Evolutionary conservation across 108 stramenopile species (phyloP).

Genomic region (Nannochloropsis oceanica): DNA sequence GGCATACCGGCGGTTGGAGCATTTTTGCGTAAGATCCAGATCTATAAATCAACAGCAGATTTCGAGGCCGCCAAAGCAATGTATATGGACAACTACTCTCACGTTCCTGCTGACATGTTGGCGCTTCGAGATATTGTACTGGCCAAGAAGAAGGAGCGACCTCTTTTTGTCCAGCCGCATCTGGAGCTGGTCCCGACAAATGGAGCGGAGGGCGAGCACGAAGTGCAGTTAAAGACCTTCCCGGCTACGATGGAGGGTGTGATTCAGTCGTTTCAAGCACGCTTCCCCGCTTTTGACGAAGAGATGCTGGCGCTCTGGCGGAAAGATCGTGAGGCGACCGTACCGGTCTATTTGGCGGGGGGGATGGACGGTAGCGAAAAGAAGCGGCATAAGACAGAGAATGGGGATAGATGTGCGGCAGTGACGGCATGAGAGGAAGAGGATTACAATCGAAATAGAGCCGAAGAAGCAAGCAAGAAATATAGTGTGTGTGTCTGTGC

Average conservation of each 20-base stretch:
- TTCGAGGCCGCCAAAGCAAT: not conserved
- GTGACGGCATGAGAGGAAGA: not conserved
- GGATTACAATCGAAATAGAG: too few species aligned
- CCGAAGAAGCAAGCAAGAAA: too few species aligned
- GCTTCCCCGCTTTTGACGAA: not conserved
- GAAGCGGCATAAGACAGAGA: not conserved
- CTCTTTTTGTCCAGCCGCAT: not conserved
- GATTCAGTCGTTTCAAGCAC: not conserved
- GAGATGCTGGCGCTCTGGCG: not conserved
- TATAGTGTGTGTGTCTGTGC: too few species aligned
- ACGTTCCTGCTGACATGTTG: not conserved
- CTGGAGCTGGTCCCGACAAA: not conserved
- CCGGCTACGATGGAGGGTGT: not conserved
- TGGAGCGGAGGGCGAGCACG: not conserved
- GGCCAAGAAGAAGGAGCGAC: not conserved
- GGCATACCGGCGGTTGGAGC: not conserved
- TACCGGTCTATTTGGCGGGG: not conserved
- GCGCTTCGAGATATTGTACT: not conserved
- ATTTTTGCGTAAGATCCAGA: not conserved
- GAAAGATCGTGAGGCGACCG: not conserved
- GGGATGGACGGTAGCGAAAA: not conserved
- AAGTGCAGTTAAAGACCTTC: not conserved
- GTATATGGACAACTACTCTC: not conserved
- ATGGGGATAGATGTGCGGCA: not conserved
- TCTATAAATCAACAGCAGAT: not conserved